phyloP scores from a whole-genome alignment of 495 filamentous ascomycete species.

The Penicillium macrosclerotiorum region DNA sequence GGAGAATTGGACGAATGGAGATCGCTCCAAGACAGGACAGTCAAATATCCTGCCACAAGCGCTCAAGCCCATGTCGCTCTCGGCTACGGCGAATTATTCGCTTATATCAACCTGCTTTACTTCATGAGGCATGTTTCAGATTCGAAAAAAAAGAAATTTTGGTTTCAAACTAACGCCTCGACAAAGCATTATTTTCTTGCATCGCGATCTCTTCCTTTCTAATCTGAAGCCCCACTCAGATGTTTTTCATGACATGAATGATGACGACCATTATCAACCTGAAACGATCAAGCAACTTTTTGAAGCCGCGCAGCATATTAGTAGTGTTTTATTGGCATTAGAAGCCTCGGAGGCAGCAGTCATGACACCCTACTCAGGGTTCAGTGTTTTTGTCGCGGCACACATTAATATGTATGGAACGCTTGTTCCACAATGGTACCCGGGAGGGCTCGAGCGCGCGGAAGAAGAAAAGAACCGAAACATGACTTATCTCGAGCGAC shows the following conservation, averaged over 20 bases:
- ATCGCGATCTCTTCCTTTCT: constrained; percentile 41
- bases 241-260: constrained; percentile 22
- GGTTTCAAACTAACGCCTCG: not conserved
- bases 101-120: constrained; percentile 45
- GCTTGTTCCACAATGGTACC: constrained; percentile 35
- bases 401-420: constrained; percentile 50
- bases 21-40: constrained; percentile 37
- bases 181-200: constrained; percentile 38
- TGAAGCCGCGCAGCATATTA: constrained; percentile 37
- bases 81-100: constrained; percentile 44
- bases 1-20: constrained; percentile 44
- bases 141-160: no score
- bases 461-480: constrained; percentile 37
- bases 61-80: constrained; percentile 42
- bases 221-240: constrained; percentile 28
- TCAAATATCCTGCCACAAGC: constrained; percentile 37
- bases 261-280: constrained; percentile 16
- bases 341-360: constrained; percentile 37
- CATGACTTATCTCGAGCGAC: constrained; percentile 36
- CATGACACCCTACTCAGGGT: constrained; percentile 45
- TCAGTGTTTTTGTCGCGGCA: constrained; percentile 45
- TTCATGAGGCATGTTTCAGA: constrained; percentile 38
- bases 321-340: constrained; percentile 33
- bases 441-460: constrained; percentile 36
- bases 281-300: constrained; percentile 38